These are phyloP conservation scores for Hypericum perforatum DNA, from an alignment of 345 rosid species.

Conservation along the genomic window DNA sequence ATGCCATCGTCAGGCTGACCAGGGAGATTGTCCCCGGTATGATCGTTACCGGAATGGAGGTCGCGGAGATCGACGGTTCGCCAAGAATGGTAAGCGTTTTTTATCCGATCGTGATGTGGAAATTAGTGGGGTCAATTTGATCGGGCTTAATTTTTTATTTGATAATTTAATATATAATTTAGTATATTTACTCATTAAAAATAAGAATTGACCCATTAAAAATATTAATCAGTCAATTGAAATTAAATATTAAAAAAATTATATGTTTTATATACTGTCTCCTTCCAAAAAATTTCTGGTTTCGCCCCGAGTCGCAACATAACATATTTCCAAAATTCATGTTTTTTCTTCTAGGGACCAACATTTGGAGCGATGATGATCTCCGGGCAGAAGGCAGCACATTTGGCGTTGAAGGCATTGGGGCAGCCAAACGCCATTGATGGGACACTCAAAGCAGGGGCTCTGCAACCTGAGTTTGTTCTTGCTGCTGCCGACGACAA, in stretches of 20 bases:
- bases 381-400: slow-evolving; percentile 93
- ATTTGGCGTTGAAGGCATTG: slow-evolving; percentile 60
- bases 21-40: slow-evolving; percentile 87
- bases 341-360: slow-evolving; percentile 51
- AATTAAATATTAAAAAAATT: too few relatives aligned
- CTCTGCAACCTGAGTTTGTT: slow-evolving; percentile 37
- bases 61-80: slow-evolving; percentile 89
- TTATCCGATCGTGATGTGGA: too few relatives aligned
- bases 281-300: too few relatives aligned
- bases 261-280: too few relatives aligned
- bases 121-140: too few relatives aligned
- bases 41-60: slow-evolving; percentile 96
- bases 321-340: background rate
- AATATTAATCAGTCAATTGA: too few relatives aligned
- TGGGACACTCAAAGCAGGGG: slow-evolving; percentile 25
- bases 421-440: slow-evolving; percentile 66
- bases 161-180: too few relatives aligned
- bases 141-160: too few relatives aligned
- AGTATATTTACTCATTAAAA: too few relatives aligned
- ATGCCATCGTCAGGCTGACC: slow-evolving; percentile 75
- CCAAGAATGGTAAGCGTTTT: slow-evolving; percentile 61
- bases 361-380: slow-evolving; percentile 98
- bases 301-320: too few relatives aligned
- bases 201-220: too few relatives aligned
- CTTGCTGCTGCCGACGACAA: slow-evolving; percentile 52